These are phyloP conservation scores for Ogataea dorogensis DNA, from an alignment of 805 yeast species.

Conservation along the genomic window DNA sequence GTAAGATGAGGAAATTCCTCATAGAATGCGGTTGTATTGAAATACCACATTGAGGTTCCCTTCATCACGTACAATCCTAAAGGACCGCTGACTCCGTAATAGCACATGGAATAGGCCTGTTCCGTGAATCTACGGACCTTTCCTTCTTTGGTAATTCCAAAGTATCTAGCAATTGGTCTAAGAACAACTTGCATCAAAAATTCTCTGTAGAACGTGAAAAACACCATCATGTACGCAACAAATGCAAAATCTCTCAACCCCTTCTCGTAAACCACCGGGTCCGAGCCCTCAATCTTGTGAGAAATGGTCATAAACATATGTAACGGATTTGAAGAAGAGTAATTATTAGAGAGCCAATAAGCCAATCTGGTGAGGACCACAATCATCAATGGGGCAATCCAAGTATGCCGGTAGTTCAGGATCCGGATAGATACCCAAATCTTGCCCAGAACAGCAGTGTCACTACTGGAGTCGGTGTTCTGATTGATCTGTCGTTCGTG, in stretches of 20 bases:
- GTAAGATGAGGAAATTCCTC: constrained; percentile 77
- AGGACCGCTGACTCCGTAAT: constrained; percentile 80
- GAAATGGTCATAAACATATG: constrained; percentile 64
- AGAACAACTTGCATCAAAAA: constrained; percentile 82
- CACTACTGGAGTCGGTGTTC: constrained; percentile 34
- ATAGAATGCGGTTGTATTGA: constrained; percentile 81
- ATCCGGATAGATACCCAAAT: constrained; percentile 59
- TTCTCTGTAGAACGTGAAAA: constrained; percentile 89
- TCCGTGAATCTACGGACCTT: constrained; percentile 86
- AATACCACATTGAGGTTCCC: constrained; percentile 82
- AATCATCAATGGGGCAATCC: constrained; percentile 66
- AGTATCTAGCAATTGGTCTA: constrained; percentile 61
- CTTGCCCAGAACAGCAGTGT: constrained; percentile 54
- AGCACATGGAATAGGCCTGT: constrained; percentile 81
- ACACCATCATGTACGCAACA: constrained; percentile 74
- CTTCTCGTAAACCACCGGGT: constrained; percentile 68
- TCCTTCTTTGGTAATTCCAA: constrained; percentile 50
- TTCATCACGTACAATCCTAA: constrained; percentile 88
- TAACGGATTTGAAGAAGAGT: constrained; percentile 57
- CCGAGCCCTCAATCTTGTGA: constrained; percentile 58
- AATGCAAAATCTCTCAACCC: constrained; percentile 82
- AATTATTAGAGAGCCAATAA: constrained; percentile 57
- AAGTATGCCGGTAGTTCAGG: constrained; percentile 57
- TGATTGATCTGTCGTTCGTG: constrained; percentile 32
- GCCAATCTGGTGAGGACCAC: constrained; percentile 40